phyloP scores from a whole-genome alignment of 1,139 yeast genomes.

The Wickerhamiella infanticola region DNA sequence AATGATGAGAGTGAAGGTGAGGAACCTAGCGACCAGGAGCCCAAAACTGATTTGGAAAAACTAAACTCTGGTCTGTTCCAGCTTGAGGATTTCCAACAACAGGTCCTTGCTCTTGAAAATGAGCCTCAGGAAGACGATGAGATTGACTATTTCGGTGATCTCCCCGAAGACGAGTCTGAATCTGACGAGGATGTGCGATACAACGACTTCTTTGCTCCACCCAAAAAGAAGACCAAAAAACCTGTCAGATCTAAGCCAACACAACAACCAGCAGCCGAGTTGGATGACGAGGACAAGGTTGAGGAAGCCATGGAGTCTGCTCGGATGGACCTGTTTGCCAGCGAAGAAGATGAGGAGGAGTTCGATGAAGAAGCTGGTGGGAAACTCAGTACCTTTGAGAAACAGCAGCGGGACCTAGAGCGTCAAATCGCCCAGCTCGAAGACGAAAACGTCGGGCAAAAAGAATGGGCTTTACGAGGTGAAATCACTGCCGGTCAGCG shows the following conservation, averaged over 20 bases:
- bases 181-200: constrained; percentile 23
- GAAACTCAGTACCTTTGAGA: constrained; percentile 62
- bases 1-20: constrained; percentile 10
- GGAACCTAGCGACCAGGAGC: constrained; percentile 8
- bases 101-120: constrained; percentile 55
- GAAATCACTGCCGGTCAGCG: constrained; percentile 73
- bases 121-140: constrained; percentile 58
- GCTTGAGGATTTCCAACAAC: constrained; percentile 72
- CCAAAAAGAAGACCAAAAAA: constrained; percentile 16
- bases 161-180: constrained; percentile 16
- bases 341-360: constrained; percentile 25
- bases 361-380: constrained; percentile 19
- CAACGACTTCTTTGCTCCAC: constrained; percentile 28
- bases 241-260: not conserved
- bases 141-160: constrained; percentile 33
- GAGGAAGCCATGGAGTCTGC: constrained; percentile 39
- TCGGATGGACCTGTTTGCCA: constrained; percentile 39
- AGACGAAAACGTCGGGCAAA: constrained; percentile 75
- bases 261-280: constrained; percentile 12
- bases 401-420: constrained; percentile 62
- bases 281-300: constrained; percentile 34
- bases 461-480: constrained; percentile 90
- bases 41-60: constrained; percentile 40
- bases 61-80: constrained; percentile 76
- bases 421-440: constrained; percentile 67